A percentile compares a stretch with the other conserved stretches of the same genome.
phyloP scores from a whole-genome alignment of 805 yeast genomes.

The Saccharomycopsis amapae region DNA sequence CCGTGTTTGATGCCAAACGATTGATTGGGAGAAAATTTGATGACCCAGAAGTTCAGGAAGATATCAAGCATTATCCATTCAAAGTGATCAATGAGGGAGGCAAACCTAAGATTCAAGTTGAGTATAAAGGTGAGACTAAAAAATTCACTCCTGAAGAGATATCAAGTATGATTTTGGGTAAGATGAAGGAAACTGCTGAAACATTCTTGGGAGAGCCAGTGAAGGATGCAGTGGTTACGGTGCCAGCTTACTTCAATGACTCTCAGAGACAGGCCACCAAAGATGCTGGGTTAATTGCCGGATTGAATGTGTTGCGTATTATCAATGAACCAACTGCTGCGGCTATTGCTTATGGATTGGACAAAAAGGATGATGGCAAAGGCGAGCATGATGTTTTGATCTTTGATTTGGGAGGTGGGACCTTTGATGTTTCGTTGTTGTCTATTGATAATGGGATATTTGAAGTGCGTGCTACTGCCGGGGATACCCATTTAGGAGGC shows the following conservation, averaged over 20 bases:
- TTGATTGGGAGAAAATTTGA: constrained; percentile 77
- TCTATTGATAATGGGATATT: constrained; percentile 75
- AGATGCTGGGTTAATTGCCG: constrained; percentile 57
- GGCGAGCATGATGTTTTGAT: constrained; percentile 66
- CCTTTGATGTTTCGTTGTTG: constrained; percentile 74
- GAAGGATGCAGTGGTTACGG: constrained; percentile 89
- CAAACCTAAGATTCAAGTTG: constrained; percentile 83
- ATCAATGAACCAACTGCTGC: constrained; percentile 99
- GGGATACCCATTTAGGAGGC: no score
- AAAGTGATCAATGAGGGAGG: constrained; percentile 68
- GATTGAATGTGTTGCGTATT: constrained; percentile 88
- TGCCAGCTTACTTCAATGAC: constrained; percentile 95
- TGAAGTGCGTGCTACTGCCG: constrained; percentile 72
- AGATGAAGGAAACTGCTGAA: constrained; percentile 94
- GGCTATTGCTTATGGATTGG: constrained; percentile 96
- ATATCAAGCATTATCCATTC: constrained; percentile 86
- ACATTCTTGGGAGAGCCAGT: constrained; percentile 78
- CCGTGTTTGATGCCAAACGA: constrained; percentile 94
- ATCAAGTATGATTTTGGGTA: constrained; percentile 82
- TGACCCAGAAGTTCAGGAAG: constrained; percentile 73
- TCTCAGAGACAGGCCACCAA: constrained; percentile 84
- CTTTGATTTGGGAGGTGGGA: no score
- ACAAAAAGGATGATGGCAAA: constrained; percentile 32
- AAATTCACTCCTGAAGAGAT: constrained; percentile 89
- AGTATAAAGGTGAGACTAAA: constrained; percentile 81